Conservation (phyloP, 352 stramenopile genomes). For the Poterioochromonas sp. region DNA sequence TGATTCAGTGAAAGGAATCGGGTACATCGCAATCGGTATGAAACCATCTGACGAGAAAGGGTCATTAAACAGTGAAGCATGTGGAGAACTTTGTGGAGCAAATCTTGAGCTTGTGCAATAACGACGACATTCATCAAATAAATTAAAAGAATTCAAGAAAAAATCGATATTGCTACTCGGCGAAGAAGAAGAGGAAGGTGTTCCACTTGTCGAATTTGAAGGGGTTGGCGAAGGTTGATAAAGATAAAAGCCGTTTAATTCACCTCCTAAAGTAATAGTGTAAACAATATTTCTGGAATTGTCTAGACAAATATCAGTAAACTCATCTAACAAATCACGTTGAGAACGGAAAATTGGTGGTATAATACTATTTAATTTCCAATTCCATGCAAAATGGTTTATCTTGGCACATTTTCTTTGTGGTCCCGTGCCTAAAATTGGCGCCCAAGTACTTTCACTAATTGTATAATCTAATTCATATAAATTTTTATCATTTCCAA, state of each 20-base stretch:
- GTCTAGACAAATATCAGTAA: slow-evolving; percentile 70
- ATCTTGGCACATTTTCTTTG: slow-evolving; percentile 64
- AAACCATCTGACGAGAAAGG: background rate
- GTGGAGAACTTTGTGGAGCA: background rate
- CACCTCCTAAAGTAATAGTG: slow-evolving; percentile 46
- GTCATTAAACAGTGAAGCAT: background rate
- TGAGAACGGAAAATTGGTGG: slow-evolving; percentile 54
- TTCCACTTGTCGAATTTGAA: background rate
- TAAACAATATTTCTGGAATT: slow-evolving; percentile 69
- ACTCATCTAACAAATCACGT: slow-evolving; percentile 50
- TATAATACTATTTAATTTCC: slow-evolving; percentile 61
- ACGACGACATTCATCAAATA: background rate
- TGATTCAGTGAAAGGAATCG: background rate
- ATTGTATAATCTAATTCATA: slow-evolving; percentile 54
- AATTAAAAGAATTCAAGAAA: background rate
- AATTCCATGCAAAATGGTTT: slow-evolving; percentile 59
- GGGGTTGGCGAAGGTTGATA: no score
- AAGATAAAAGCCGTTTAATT: slow-evolving; percentile 11
- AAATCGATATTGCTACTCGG: no score
- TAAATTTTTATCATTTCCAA: slow-evolving; percentile 82
- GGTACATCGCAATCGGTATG: background rate
- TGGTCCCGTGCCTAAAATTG: background rate
- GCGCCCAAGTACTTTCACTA: background rate
- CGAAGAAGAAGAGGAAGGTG: background rate
- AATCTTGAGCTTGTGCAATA: background rate